Evolutionary conservation across 192 early-diverging fungal genomes (phyloP), one percentile per base, ranked within the genome.

Genomic region (Linnemannia zychae): DNA sequence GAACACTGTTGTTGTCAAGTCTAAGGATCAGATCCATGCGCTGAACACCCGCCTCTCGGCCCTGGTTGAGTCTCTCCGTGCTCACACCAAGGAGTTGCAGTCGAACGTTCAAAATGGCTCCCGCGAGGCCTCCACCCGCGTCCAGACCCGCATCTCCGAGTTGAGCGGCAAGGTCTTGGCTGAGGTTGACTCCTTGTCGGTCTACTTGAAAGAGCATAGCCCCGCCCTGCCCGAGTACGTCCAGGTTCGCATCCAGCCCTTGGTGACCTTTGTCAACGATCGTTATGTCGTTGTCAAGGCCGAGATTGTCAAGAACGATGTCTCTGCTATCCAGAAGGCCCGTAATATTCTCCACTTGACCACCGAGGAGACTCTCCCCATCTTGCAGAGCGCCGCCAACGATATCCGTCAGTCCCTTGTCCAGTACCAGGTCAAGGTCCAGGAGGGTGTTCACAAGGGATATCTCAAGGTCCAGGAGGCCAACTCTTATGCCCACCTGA

Each of bases 271-370:
- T 78, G 87, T 90, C 18, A 82, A 85, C 40, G 80, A 89, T 60
- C 87, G 89, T 71, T 90, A 90, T 78, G 78, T 72, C n/a, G 81
- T 87, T 17, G 80, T 93, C 52, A 82, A 88, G 48, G 67, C 79
- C n/a, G 89, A 93, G 71, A 70, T 89, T 6, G 47, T 75, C 34
- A 89, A 90, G 53, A 76, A 65, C 5, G 89, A 93, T 36, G 77
- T 88, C 16, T 69, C 89, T 49, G 80, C 90, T 24, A n/a, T 90
- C 40, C 88, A 92, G 68, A 92, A 91, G 75, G 92, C 92, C 7
- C 87, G 78, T 65, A 89, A 90, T 71, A 87, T 93, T 36, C 50
- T 92, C 13, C 66, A 87, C 9, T 65, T 93, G 31, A 90, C 90
- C 48, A 89, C 86, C 28, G 87, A 89, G 24, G 84, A 91, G 57